Percentiles rank a stretch among this genome's conserved stretches.
phyloP scores from a whole-genome alignment of 1,284 basidiomycete genomes.

The Heterobasidion occidentale region DNA sequence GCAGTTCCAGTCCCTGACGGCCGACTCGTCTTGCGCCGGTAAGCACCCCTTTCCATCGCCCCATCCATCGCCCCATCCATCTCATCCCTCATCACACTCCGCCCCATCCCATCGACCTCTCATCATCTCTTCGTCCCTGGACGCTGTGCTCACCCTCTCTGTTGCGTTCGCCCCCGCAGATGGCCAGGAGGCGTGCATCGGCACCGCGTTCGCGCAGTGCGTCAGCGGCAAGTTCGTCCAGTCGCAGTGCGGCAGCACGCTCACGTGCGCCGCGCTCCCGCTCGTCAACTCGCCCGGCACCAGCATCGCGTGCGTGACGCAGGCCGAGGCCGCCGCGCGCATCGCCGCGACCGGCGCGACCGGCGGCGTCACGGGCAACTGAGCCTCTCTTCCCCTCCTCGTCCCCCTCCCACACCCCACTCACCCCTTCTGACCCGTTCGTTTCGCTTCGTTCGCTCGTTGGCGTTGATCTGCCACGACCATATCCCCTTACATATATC shows the following conservation, averaged over 20 bases:
- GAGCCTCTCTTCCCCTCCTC: neutral
- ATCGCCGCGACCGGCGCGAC: constrained; percentile 45
- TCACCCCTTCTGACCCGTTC: neutral
- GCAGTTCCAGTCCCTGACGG: constrained; percentile 35
- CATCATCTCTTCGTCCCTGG: neutral
- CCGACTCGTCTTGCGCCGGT: constrained; percentile 30
- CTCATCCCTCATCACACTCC: neutral
- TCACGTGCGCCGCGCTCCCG: constrained; percentile 47
- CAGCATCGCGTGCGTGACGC: constrained; percentile 45
- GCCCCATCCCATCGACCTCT: neutral
- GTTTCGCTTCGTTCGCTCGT: neutral
- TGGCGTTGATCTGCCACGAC: neutral
- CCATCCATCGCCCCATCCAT: neutral
- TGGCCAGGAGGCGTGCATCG: constrained; percentile 32
- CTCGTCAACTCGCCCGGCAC: constrained; percentile 51
- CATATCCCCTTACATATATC: neutral
- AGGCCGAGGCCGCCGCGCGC: constrained; percentile 40
- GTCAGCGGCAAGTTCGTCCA: constrained; percentile 33
- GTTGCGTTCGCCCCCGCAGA: constrained; percentile 14
- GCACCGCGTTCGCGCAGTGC: constrained; percentile 32
- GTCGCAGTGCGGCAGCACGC: constrained; percentile 30
- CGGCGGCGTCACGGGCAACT: constrained; percentile 23
- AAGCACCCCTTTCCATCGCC: constrained; percentile 3
- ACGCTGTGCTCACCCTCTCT: neutral
- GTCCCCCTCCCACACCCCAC: too few species aligned